Base-by-base conservation (phyloP, 2,329 filamentous ascomycete species). In the Cytospora piceicola region DNA sequence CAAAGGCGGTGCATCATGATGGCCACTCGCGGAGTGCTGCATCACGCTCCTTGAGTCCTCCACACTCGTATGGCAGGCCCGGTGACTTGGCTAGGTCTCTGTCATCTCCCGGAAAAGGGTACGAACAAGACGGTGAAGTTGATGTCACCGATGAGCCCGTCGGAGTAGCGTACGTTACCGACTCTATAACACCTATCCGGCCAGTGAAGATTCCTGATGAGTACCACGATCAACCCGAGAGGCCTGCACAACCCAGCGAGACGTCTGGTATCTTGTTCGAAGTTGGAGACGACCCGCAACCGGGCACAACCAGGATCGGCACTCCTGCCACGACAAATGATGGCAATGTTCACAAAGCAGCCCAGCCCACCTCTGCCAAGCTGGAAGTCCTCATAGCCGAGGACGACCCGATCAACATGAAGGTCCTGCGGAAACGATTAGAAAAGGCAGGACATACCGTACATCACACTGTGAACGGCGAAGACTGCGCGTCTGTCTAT, bases 361-460 rank as follows among this genome's bases (percentile, higher is more conserved):
- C n/a, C n/a, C 24, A 30, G 53, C 54, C 68, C 6, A 64, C 46
- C 20, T 64, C 57, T 29, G 67, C 82, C 2, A 77, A 84, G 46
- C 80, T 93, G 69, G 82, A 84, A 22, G 87, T 96, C 2, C 81
- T 96, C 27, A 87, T 96, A 42, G 93, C 93, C 0, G 93, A 96
- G 73, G 93, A 97, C 70, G 93, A 96, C 71, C 92, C 92, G 0
- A 88, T 96, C 70, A 96, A 96, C 71, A 91, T 91, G 77, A 90
- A 88, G 66, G 91, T 96, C 52, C 79, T 96, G 51, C 86, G 88
- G 72, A 96, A 96, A 72, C 82, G 93, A 15, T 77, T 97, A 3
- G 90, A 95, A 73, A 93, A 91, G 72, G 77, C 87, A 1, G 90
- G 91, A 0, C 91, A 96, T 69, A 77, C 83, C 0, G 90, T 95